Conservation (phyloP, 768 basidiomycete genomes). For the Calvatia gigantea region DNA sequence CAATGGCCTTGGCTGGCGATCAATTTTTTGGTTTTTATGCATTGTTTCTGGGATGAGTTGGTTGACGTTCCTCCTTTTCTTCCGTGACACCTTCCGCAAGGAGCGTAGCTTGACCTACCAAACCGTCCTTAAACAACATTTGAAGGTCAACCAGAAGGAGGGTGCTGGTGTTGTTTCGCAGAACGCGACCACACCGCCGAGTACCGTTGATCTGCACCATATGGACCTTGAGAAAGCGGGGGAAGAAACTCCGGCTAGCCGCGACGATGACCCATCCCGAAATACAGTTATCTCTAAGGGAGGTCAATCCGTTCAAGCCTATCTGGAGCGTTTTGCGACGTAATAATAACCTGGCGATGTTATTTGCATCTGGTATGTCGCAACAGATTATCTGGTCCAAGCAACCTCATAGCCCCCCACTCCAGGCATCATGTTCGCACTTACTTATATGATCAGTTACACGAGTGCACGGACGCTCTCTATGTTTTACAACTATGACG, state of each 20-base stretch:
- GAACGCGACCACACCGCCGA: background rate
- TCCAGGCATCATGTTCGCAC: conserved; percentile 67
- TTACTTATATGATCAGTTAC: conserved; percentile 68
- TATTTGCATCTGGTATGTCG: conserved; percentile 59
- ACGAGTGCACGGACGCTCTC: conserved; percentile 71
- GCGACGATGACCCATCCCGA: conserved; percentile 13
- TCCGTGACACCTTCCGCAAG: conserved; percentile 79
- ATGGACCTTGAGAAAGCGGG: conserved; percentile 20
- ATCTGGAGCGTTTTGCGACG: conserved; percentile 54
- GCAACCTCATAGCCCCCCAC: background rate
- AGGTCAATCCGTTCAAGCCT: conserved; percentile 74
- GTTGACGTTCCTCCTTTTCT: conserved; percentile 58
- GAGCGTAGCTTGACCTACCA: conserved; percentile 84
- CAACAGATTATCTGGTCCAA: background rate
- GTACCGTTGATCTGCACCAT: background rate
- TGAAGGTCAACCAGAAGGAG: conserved; percentile 19
- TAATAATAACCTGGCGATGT: conserved; percentile 63
- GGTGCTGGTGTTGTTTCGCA: background rate
- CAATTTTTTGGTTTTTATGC: conserved; percentile 79
- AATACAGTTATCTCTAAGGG: conserved; percentile 56
- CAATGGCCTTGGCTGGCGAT: conserved; percentile 70
- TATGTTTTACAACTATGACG: conserved; percentile 57
- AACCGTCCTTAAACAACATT: conserved; percentile 48
- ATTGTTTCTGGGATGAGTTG: conserved; percentile 55
- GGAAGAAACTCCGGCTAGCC: conserved; percentile 17